Evolutionary conservation across 345 rosid species (phyloP).

Genomic region (Syzygium jambos): DNA sequence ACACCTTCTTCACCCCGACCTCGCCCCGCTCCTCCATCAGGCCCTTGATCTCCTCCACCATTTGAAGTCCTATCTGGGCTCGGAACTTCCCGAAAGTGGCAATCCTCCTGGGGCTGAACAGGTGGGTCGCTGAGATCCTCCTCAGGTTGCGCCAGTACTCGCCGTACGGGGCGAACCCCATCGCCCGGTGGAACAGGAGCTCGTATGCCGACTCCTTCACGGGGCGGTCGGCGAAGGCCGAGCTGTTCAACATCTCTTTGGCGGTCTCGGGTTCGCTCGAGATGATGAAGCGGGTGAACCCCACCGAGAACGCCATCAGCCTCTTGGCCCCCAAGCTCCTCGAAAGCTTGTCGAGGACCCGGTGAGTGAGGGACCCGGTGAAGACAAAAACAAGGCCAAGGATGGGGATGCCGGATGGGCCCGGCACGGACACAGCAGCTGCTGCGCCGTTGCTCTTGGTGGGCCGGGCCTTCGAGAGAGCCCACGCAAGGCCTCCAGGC

Average conservation of each 20-base stretch:
- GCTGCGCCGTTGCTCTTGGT: neutral
- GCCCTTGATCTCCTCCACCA: slow-evolving; percentile 31
- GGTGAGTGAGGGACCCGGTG: slow-evolving; percentile 40
- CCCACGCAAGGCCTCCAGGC: slow-evolving; percentile 77
- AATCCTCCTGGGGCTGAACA: slow-evolving; percentile 67
- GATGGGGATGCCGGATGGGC: slow-evolving; percentile 61
- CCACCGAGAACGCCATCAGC: slow-evolving; percentile 80
- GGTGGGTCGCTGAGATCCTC: slow-evolving; percentile 67
- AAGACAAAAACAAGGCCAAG: slow-evolving; percentile 34
- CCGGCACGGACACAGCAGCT: slow-evolving; percentile 28
- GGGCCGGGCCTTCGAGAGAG: slow-evolving; percentile 15
- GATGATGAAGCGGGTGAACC: slow-evolving; percentile 61
- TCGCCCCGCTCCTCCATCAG: slow-evolving; percentile 18
- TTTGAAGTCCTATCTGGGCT: slow-evolving; percentile 30
- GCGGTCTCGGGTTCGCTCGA: slow-evolving; percentile 68
- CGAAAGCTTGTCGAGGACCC: slow-evolving; percentile 41
- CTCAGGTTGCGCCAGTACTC: slow-evolving; percentile 87
- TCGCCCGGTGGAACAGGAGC: slow-evolving; percentile 73
- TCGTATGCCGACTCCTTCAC: slow-evolving; percentile 84
- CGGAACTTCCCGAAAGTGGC: slow-evolving; percentile 36
- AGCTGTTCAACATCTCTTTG: slow-evolving; percentile 61
- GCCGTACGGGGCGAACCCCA: slow-evolving; percentile 82
- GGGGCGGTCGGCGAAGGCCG: slow-evolving; percentile 80
- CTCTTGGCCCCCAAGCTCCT: slow-evolving; percentile 19
- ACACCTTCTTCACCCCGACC: slow-evolving; percentile 35